phyloP scores from a whole-genome alignment of 495 filamentous ascomycete species.

The Hypoxylon lenormandii region DNA sequence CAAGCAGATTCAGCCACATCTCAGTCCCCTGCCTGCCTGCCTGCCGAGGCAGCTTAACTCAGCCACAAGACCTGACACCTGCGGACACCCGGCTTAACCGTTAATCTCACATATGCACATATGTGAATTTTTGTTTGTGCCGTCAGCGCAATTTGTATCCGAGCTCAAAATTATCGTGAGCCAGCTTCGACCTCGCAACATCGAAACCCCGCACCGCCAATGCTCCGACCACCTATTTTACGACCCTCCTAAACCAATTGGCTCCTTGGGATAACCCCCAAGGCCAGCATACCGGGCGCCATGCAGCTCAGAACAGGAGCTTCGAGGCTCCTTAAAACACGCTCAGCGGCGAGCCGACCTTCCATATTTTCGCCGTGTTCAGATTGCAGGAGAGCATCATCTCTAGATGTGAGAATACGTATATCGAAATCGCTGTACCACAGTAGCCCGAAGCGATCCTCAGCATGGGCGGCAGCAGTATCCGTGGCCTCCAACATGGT shows the following conservation, averaged over 20 bases:
- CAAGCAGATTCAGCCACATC: neutral
- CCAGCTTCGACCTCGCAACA: neutral
- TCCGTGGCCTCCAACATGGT: slow-evolving; percentile 83
- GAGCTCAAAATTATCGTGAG: slow-evolving; percentile 4
- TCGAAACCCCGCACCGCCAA: slow-evolving; percentile 16
- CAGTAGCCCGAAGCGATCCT: slow-evolving; percentile 53
- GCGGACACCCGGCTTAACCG: neutral
- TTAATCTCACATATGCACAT: neutral
- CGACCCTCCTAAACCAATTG: slow-evolving; percentile 44
- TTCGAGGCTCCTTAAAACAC: slow-evolving; percentile 52
- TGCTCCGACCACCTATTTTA: slow-evolving; percentile 32
- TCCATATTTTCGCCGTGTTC: slow-evolving; percentile 50
- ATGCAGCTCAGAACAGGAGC: slow-evolving; percentile 61
- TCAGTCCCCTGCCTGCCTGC: neutral
- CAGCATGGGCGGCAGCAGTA: slow-evolving; percentile 71
- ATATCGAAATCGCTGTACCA: slow-evolving; percentile 56
- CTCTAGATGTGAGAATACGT: slow-evolving; percentile 51
- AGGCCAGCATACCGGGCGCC: slow-evolving; percentile 35
- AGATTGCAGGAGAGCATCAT: slow-evolving; percentile 52
- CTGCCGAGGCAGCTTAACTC: neutral
- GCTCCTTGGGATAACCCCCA: slow-evolving; percentile 32
- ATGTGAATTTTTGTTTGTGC: slow-evolving; percentile 20
- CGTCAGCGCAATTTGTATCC: slow-evolving; percentile 19
- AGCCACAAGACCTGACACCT: neutral
- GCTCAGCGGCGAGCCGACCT: slow-evolving; percentile 34